These are phyloP conservation scores for Melaleuca alternifolia DNA, from an alignment of 345 rosid species.

Conservation along the genomic window DNA sequence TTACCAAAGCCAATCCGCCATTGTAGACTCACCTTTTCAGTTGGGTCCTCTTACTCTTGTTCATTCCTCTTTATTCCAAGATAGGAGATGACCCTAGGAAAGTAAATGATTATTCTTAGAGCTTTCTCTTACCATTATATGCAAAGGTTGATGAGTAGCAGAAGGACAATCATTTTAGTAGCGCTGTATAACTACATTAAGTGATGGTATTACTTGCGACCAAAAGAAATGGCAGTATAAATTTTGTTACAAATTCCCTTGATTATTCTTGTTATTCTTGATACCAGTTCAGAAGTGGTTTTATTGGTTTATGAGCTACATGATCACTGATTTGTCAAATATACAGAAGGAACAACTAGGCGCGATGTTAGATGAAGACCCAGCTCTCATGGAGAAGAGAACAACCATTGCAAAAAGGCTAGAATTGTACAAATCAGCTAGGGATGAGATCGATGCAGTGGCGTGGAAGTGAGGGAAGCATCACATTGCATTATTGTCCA, in stretches of 20 bases:
- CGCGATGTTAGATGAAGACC: slow-evolving; percentile 94
- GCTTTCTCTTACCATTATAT: neutral
- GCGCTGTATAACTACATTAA: neutral
- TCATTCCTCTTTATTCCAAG: neutral
- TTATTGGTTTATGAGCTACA: neutral
- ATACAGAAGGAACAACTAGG: slow-evolving; percentile 85
- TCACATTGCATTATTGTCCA: neutral
- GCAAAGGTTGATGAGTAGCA: neutral
- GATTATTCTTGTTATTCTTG: neutral
- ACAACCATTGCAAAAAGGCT: slow-evolving; percentile 68
- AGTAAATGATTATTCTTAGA: neutral
- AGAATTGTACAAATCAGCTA: slow-evolving; percentile 86
- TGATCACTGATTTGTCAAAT: neutral
- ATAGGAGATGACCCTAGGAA: neutral
- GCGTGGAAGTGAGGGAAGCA: slow-evolving; percentile 66
- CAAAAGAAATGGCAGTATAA: neutral
- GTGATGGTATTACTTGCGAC: neutral
- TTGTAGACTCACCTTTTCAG: neutral
- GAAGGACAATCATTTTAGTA: neutral
- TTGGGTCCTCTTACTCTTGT: neutral
- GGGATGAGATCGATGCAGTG: slow-evolving; percentile 91
- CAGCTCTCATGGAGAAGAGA: slow-evolving; percentile 90
- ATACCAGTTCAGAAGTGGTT: neutral
- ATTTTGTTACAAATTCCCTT: neutral
- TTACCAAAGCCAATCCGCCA: neutral